Percentiles rank a stretch among this genome's conserved stretches.
Evolutionary conservation across 495 filamentous ascomycete genomes (phyloP).

Genomic region (Lophiostoma macrostomum): DNA sequence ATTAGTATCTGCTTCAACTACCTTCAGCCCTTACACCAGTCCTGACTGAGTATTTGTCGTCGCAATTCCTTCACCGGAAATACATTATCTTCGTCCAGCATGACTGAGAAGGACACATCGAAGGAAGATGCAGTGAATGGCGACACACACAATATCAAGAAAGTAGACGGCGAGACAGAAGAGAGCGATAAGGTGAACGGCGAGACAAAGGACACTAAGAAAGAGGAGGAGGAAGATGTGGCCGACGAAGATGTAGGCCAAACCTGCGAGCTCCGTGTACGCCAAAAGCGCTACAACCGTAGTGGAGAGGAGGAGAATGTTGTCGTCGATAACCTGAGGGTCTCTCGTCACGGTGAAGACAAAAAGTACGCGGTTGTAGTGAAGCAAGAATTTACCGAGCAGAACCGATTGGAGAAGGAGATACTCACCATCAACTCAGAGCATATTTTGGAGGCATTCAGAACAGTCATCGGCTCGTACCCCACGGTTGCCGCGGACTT

Average conservation of each 20-base stretch:
- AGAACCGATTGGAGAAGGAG: slow-evolving; percentile 36
- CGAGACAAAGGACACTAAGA: no score
- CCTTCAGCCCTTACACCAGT: no score
- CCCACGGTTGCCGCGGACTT: slow-evolving; percentile 40
- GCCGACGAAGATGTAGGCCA: slow-evolving; percentile 3
- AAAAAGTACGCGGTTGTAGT: slow-evolving; percentile 42
- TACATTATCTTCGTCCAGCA: no score
- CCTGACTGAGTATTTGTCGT: no score
- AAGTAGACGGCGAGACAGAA: no score
- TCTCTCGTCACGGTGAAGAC: slow-evolving; percentile 3
- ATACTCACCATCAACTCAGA: slow-evolving; percentile 47
- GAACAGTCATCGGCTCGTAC: slow-evolving; percentile 43
- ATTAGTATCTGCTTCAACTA: no score
- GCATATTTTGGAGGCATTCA: slow-evolving; percentile 38
- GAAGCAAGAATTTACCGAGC: slow-evolving; percentile 34
- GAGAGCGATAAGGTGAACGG: no score
- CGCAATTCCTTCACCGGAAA: no score
- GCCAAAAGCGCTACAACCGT: slow-evolving; percentile 20
- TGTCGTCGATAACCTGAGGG: slow-evolving; percentile 3
- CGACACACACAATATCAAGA: no score
- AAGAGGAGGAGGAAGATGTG: not conserved
- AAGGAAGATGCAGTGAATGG: no score
- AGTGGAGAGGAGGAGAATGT: slow-evolving; percentile 7
- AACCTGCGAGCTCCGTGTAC: slow-evolving; percentile 17
- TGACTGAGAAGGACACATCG: no score